Conservation (phyloP, 441 rosid genomes). For the Arabidopsis hybrid region DNA sequence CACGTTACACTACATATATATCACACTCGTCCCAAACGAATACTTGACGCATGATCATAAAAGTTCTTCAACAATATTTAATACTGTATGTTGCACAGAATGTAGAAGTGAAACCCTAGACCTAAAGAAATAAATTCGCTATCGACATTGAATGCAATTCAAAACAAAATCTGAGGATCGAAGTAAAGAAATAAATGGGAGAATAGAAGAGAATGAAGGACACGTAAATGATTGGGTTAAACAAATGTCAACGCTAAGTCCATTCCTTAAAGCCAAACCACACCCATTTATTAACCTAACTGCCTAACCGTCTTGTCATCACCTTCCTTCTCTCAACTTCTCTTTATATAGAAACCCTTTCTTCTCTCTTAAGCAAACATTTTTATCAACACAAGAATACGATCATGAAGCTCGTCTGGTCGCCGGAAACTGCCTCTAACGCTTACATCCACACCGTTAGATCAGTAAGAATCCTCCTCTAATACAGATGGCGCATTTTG, state of each 20-base stretch:
- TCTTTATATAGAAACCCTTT: constrained; percentile 17
- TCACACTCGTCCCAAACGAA: neutral
- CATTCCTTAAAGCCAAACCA: constrained; percentile 31
- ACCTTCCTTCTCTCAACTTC: constrained; percentile 33
- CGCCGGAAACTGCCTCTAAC: constrained; percentile 71
- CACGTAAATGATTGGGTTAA: constrained; percentile 28
- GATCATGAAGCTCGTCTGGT: constrained; percentile 74
- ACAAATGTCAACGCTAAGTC: constrained; percentile 49
- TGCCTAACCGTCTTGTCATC: constrained; percentile 37
- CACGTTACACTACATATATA: neutral
- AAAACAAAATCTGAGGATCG: neutral
- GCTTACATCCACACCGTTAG: constrained; percentile 71
- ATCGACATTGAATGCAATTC: no score
- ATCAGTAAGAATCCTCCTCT: constrained; percentile 51
- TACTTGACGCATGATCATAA: neutral
- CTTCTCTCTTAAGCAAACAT: constrained; percentile 22
- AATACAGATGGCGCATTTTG: constrained; percentile 1
- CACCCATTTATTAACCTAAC: constrained; percentile 35
- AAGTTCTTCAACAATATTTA: neutral
- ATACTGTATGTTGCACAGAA: neutral
- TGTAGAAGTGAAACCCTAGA: neutral
- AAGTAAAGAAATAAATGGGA: neutral
- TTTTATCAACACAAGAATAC: neutral
- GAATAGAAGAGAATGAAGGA: constrained; percentile 22
- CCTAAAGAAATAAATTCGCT: neutral